These are phyloP conservation scores for Hapsidospora chrysogenum DNA, from an alignment of 495 filamentous ascomycete genomes.

Conservation along the genomic window DNA sequence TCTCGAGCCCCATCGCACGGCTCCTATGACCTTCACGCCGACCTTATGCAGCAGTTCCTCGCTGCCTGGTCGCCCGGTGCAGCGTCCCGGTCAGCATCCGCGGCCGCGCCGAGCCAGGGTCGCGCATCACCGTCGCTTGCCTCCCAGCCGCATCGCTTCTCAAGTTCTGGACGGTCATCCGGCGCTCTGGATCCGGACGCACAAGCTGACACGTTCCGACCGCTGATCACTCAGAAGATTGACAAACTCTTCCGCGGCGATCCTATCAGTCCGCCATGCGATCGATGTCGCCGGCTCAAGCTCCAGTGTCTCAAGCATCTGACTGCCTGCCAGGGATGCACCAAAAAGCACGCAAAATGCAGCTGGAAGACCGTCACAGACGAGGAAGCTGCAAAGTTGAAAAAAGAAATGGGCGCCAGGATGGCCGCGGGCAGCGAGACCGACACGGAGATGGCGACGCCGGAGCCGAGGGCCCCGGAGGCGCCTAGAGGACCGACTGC, in stretches of 20 bases:
- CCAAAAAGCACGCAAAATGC: slow-evolving; percentile 77
- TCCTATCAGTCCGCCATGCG: slow-evolving; percentile 60
- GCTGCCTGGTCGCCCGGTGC: slow-evolving; percentile 2
- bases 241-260: slow-evolving; percentile 60
- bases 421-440: too few species aligned
- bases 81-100: background rate
- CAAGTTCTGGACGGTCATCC: background rate
- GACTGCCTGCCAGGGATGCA: slow-evolving; percentile 73
- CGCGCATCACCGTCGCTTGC: slow-evolving; percentile 4
- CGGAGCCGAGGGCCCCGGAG: too few species aligned
- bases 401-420: slow-evolving; percentile 12
- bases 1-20: slow-evolving; percentile 5
- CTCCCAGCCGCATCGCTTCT: slow-evolving; percentile 4
- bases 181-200: background rate
- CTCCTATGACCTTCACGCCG: slow-evolving; percentile 19
- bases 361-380: slow-evolving; percentile 63
- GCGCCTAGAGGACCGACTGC: too few species aligned
- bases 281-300: slow-evolving; percentile 61
- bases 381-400: slow-evolving; percentile 36
- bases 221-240: slow-evolving; percentile 55
- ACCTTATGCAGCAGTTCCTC: slow-evolving; percentile 25
- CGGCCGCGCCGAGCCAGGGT: background rate
- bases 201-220: slow-evolving; percentile 22
- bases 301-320: slow-evolving; percentile 74
- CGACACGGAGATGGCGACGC: too few species aligned